A percentile compares a stretch with the other conserved stretches of the same genome.
Evolutionary conservation across 2,329 filamentous ascomycete genomes (phyloP).

Genomic region (Cryoendolithus antarcticus): DNA sequence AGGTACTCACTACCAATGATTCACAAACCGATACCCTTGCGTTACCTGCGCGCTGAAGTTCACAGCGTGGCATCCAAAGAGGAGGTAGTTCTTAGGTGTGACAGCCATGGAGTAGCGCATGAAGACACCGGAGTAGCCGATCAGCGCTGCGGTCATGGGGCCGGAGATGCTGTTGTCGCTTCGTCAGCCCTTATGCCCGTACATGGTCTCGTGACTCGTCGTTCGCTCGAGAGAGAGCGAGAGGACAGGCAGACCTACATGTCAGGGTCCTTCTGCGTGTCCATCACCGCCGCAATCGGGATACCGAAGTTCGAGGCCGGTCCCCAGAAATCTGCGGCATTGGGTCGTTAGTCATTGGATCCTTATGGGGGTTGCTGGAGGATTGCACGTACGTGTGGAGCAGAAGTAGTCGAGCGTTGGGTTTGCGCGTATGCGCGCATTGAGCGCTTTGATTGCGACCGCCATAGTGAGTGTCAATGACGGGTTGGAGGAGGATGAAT

Average conservation of each 20-base stretch:
- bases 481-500: no score
- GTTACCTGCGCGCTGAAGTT: conserved; percentile 50
- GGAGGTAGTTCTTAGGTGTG: conserved; percentile 52
- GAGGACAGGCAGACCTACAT: conserved; percentile 26
- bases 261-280: conserved; percentile 41
- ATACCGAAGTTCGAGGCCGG: conserved; percentile 42
- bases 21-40: conserved; percentile 50
- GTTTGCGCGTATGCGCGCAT: conserved; percentile 40
- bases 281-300: conserved; percentile 40
- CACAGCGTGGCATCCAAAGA: conserved; percentile 55
- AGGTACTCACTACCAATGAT: conserved; percentile 41
- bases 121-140: conserved; percentile 50
- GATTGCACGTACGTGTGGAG: conserved; percentile 37
- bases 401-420: conserved; percentile 40
- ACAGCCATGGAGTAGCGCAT: conserved; percentile 57
- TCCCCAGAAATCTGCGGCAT: conserved; percentile 38
- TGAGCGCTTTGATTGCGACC: conserved; percentile 41
- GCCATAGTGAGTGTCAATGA: conserved; percentile 27
- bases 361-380: no score
- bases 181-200: conserved; percentile 1
- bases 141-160: conserved; percentile 49
- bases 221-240: no score
- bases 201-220: neutral
- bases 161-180: conserved; percentile 45
- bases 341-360: conserved; percentile 26